Conservation (phyloP, 768 basidiomycete species). For the Boletus patriciae region DNA sequence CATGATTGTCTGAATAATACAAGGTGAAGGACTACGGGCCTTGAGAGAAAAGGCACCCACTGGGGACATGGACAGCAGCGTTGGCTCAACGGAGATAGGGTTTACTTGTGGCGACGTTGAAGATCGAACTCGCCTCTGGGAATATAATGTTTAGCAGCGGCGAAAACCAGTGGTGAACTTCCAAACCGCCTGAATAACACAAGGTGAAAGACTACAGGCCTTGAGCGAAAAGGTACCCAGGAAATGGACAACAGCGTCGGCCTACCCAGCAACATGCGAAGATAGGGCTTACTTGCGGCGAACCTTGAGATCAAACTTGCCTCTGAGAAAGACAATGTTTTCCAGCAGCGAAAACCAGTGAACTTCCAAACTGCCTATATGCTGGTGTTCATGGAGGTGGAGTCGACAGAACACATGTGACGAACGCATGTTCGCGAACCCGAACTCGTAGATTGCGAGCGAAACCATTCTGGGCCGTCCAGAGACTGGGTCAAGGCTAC, state of each 20-base stretch:
- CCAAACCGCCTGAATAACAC: background rate
- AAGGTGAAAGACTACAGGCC: too few species aligned
- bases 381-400: background rate
- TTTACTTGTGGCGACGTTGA: background rate
- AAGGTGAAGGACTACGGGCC: slow-evolving; percentile 52
- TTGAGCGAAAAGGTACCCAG: too few species aligned
- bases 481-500: background rate
- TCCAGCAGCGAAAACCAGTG: background rate
- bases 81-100: slow-evolving; percentile 29
- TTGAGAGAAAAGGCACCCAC: background rate
- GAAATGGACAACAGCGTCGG: background rate
- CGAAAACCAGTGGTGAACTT: background rate
- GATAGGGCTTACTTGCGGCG: background rate
- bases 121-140: background rate
- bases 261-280: slow-evolving; percentile 40
- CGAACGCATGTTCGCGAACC: background rate
- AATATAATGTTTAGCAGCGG: background rate
- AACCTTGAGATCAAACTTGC: background rate
- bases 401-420: background rate
- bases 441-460: background rate
- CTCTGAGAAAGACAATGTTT: background rate
- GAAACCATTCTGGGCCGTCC: slow-evolving; percentile 2
- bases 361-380: background rate
- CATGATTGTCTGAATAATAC: slow-evolving; percentile 72
- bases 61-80: background rate